Evolutionary conservation across 116 monocot genomes (phyloP).

Genomic region (Phalaenopsis hybrid): DNA sequence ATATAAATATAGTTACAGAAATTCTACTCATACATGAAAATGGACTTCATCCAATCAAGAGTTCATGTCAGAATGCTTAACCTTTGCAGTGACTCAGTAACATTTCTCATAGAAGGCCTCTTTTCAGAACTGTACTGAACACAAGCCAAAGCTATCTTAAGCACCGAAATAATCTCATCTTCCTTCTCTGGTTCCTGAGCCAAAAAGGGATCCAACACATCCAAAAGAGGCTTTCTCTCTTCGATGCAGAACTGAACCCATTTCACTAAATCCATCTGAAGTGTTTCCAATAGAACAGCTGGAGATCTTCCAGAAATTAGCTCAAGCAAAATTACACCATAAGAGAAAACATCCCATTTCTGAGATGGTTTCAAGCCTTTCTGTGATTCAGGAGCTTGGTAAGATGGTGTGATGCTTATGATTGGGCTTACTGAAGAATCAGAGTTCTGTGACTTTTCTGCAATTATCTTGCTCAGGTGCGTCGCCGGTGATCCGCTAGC

Average conservation of each 20-base stretch:
- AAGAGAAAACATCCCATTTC: constrained; percentile 86
- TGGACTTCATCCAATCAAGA: not conserved
- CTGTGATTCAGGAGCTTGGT: constrained; percentile 67
- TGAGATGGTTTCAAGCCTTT: constrained; percentile 59
- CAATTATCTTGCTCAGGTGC: constrained; percentile 20
- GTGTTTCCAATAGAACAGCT: constrained; percentile 27
- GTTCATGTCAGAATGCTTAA: not conserved
- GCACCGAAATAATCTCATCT: constrained; percentile 42
- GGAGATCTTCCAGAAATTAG: constrained; percentile 66
- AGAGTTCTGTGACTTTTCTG: constrained; percentile 27
- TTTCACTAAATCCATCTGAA: constrained; percentile 55
- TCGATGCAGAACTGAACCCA: constrained; percentile 84
- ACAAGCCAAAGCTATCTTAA: constrained; percentile 43
- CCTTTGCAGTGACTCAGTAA: constrained; percentile 32
- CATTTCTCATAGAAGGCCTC: constrained; percentile 43
- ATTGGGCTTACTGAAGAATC: constrained; percentile 34
- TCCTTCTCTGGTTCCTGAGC: constrained; percentile 33
- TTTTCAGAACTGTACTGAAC: constrained; percentile 38
- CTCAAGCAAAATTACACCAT: constrained; percentile 66
- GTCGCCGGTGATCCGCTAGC: constrained; percentile 40
- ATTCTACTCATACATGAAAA: too few relatives aligned
- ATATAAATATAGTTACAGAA: too few relatives aligned
- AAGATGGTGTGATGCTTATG: constrained; percentile 21
- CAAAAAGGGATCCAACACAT: constrained; percentile 54
- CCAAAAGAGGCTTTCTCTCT: constrained; percentile 59